Conservation (phyloP, 352 stramenopile species). For the Globisporangium okanoganense region DNA sequence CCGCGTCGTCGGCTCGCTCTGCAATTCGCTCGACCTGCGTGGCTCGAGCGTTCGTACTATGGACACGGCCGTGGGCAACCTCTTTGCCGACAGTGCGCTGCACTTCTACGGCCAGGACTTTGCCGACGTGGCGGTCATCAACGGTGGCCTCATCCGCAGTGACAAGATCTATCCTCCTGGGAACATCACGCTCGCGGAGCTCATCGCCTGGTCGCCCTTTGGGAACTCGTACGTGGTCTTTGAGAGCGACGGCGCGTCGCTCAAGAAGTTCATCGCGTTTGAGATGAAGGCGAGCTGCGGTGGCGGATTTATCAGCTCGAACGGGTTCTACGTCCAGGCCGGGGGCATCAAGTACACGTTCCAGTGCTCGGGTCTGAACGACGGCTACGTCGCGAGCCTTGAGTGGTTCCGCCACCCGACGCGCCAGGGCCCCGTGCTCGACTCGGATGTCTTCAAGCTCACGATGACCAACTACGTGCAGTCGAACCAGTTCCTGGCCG, state of each 20-base stretch:
- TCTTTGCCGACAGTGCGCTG: constrained; percentile 47
- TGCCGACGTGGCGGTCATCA: constrained; percentile 55
- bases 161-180: constrained; percentile 54
- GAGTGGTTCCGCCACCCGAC: constrained; percentile 60
- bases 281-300: constrained; percentile 53
- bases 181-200: constrained; percentile 44
- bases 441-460: constrained; percentile 58
- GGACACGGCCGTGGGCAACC: constrained; percentile 48
- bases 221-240: constrained; percentile 63
- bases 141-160: constrained; percentile 62
- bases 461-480: constrained; percentile 58
- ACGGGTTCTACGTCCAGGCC: constrained; percentile 66
- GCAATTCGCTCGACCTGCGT: constrained; percentile 45
- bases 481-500: constrained; percentile 39
- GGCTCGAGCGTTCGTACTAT: constrained; percentile 38
- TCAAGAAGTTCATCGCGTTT: constrained; percentile 55
- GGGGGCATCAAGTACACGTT: constrained; percentile 69
- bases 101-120: constrained; percentile 47
- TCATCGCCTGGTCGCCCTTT: constrained; percentile 66
- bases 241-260: constrained; percentile 44
- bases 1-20: constrained; percentile 49
- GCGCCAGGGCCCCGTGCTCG: constrained; percentile 34
- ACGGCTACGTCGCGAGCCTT: constrained; percentile 39
- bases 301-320: constrained; percentile 35
- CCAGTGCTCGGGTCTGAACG: constrained; percentile 37